Percentiles rank a stretch among this genome's conserved stretches.
These are phyloP conservation scores for Leccinellum albellum DNA, from an alignment of 768 basidiomycete genomes.

Conservation along the genomic window DNA sequence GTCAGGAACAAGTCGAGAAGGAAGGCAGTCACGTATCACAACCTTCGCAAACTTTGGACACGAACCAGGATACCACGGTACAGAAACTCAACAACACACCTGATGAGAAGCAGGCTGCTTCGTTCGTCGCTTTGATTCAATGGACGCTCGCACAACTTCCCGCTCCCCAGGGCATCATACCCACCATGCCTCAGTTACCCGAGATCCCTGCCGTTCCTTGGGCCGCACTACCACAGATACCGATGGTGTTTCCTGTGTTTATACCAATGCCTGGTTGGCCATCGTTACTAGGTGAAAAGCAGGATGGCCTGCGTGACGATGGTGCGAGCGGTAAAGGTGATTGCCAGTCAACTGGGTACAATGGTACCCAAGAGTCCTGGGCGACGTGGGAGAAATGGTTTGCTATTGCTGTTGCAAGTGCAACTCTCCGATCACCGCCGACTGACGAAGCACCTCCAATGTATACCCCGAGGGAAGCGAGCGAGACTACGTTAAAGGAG, in stretches of 20 bases:
- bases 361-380: slow-evolving; percentile 60
- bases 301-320: slow-evolving; percentile 31
- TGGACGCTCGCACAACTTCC: slow-evolving; percentile 62
- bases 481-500: slow-evolving; percentile 8
- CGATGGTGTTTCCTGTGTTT: slow-evolving; percentile 76
- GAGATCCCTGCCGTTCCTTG: slow-evolving; percentile 64
- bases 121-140: slow-evolving; percentile 69
- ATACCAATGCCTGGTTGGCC: slow-evolving; percentile 67
- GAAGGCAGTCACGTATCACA: slow-evolving; percentile 1
- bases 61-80: slow-evolving; percentile 20
- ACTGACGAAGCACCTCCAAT: slow-evolving; percentile 63
- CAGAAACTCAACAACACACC: slow-evolving; percentile 14
- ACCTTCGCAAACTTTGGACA: neutral
- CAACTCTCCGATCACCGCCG: slow-evolving; percentile 39
- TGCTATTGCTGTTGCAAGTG: slow-evolving; percentile 47
- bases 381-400: slow-evolving; percentile 78
- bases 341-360: slow-evolving; percentile 36
- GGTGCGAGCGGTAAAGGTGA: slow-evolving; percentile 30
- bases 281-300: slow-evolving; percentile 54
- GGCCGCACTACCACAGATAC: slow-evolving; percentile 61
- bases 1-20: slow-evolving; percentile 10
- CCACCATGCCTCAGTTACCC: slow-evolving; percentile 59
- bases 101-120: slow-evolving; percentile 40
- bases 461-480: slow-evolving; percentile 62
- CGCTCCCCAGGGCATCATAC: slow-evolving; percentile 55